Percentiles rank a stretch among this genome's conserved stretches.
Conservation (phyloP, 495 filamentous ascomycete genomes). For the Trichoderma virens region DNA sequence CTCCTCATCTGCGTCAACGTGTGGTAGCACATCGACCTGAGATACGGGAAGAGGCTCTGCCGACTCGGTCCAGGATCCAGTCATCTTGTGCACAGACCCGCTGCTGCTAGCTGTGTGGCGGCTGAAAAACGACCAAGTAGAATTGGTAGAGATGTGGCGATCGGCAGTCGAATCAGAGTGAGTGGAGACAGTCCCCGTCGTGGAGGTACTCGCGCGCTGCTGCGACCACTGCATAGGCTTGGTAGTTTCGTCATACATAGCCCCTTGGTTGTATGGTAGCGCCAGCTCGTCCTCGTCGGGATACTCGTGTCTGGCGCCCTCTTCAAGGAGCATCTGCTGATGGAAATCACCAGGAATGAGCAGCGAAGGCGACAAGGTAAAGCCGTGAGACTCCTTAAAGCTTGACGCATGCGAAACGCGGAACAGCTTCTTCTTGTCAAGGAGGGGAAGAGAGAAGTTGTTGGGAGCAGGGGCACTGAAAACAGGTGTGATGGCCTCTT, state of each 20-base stretch:
- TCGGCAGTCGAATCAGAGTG: conserved; percentile 26
- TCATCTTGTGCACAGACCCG: conserved; percentile 7
- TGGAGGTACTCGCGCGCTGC: conserved; percentile 10
- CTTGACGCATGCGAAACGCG: conserved; percentile 37
- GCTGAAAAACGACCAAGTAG: conserved; percentile 34
- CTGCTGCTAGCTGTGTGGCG: conserved; percentile 35
- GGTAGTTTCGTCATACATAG: background rate
- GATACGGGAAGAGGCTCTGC: background rate
- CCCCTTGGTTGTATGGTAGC: conserved; percentile 23
- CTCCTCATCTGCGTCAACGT: background rate
- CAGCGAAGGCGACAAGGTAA: conserved; percentile 45
- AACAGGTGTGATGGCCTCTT: conserved; percentile 29
- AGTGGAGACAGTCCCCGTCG: conserved; percentile 5
- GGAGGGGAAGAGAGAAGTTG: conserved; percentile 11
- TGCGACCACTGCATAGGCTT: background rate
- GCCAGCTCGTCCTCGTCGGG: conserved; percentile 27
- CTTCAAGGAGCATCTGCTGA: conserved; percentile 35
- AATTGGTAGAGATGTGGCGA: conserved; percentile 37
- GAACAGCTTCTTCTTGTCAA: conserved; percentile 12
- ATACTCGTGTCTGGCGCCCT: conserved; percentile 23
- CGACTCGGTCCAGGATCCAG: background rate
- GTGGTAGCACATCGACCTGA: background rate
- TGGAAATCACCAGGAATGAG: conserved; percentile 46
- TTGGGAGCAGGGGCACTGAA: conserved; percentile 30
- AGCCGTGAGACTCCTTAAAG: conserved; percentile 49